These are phyloP conservation scores for Tuber brumale DNA, from an alignment of 495 filamentous ascomycete species.

Conservation along the genomic window DNA sequence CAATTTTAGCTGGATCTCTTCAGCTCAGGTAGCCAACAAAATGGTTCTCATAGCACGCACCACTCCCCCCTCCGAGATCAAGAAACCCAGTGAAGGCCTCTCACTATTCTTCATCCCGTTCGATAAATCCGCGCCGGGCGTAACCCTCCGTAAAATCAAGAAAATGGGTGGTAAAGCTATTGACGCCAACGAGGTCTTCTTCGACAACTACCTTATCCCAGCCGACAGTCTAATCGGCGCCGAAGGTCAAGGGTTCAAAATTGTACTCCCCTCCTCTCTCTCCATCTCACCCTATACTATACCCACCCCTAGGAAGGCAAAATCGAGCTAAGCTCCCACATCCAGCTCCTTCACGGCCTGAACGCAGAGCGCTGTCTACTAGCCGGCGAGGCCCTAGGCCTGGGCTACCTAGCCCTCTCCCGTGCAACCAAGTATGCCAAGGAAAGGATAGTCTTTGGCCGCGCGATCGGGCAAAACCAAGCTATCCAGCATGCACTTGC, in stretches of 20 bases:
- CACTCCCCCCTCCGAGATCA: conserved; percentile 57
- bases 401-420: conserved; percentile 66
- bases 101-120: conserved; percentile 73
- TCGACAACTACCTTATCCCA: conserved; percentile 62
- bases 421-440: conserved; percentile 61
- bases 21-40: conserved; percentile 65
- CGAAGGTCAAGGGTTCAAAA: conserved; percentile 68
- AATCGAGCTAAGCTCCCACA: background rate
- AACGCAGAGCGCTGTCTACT: conserved; percentile 73
- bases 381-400: conserved; percentile 68
- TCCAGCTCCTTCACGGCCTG: conserved; percentile 67
- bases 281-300: background rate
- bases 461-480: conserved; percentile 68
- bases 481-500: conserved; percentile 69
- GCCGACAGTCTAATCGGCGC: conserved; percentile 57
- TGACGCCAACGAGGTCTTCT: conserved; percentile 81
- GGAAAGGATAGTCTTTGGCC: conserved; percentile 62
- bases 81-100: conserved; percentile 61
- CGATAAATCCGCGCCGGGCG: conserved; percentile 51
- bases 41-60: conserved; percentile 76
- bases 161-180: conserved; percentile 76
- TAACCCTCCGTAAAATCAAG: conserved; percentile 64
- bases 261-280: conserved; percentile 43
- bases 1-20: conserved; percentile 59
- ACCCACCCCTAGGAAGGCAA: background rate